Evolutionary conservation across 73 alveolate genomes (phyloP).

Genomic region (Uronychia setigera): DNA sequence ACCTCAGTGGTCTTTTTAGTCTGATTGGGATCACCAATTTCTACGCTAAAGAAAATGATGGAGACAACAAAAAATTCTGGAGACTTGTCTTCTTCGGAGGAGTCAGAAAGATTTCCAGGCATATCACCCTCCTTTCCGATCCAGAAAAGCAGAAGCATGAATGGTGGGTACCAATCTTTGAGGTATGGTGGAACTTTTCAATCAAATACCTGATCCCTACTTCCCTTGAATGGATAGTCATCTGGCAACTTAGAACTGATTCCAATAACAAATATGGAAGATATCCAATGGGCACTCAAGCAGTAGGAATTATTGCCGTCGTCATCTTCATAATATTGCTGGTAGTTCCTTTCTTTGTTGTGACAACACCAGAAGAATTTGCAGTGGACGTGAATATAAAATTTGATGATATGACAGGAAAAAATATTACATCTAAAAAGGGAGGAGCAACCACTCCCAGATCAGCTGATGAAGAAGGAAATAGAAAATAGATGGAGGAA

Average conservation of each 20-base stretch:
- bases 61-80: neutral
- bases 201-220: conserved; percentile 22
- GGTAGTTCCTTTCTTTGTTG: neutral
- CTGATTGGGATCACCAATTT: neutral
- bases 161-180: conserved; percentile 10
- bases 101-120: conserved; percentile 11
- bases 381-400: neutral
- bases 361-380: neutral
- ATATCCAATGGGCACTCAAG: conserved; percentile 3
- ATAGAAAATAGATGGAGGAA: too few relatives aligned
- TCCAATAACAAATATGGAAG: neutral
- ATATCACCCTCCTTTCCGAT: conserved; percentile 7
- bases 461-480: too few relatives aligned
- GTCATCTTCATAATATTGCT: neutral
- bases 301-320: neutral
- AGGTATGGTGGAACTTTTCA: neutral
- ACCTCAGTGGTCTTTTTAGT: neutral
- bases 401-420: neutral
- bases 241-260: neutral
- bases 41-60: too few relatives aligned
- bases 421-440: neutral
- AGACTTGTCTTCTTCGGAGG: conserved; percentile 6
- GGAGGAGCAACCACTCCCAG: neutral
- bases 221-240: neutral
- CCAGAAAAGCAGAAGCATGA: neutral